A percentile compares a stretch with the other conserved stretches of the same genome.
Conservation (phyloP, 2,329 filamentous ascomycete genomes). For the Pseudopithomyces maydicus region DNA sequence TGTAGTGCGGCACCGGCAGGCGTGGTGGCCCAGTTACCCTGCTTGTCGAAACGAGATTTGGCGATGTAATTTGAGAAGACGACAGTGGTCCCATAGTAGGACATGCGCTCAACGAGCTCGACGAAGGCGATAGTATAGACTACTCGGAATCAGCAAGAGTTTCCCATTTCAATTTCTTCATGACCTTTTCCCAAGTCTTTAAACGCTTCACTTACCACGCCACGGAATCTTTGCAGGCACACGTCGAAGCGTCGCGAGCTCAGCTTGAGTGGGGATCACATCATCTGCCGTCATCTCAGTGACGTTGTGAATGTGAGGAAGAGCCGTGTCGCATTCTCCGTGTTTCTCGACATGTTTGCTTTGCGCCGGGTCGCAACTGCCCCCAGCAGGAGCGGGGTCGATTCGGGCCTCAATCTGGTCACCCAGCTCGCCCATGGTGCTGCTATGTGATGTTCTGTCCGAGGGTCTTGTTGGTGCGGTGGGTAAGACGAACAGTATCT, state of each 20-base stretch:
- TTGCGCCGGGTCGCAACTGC: neutral
- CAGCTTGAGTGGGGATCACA: constrained; percentile 38
- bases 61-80: constrained; percentile 48
- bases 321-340: too few relatives aligned
- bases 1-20: constrained; percentile 36
- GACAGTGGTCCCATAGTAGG: constrained; percentile 44
- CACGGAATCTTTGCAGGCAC: constrained; percentile 41
- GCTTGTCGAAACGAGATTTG: neutral
- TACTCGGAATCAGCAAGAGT: neutral
- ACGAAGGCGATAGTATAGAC: constrained; percentile 43
- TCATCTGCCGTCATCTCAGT: neutral
- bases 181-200: neutral
- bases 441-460: neutral
- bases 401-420: neutral
- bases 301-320: neutral
- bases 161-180: too few relatives aligned
- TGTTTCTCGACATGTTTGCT: neutral
- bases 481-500: neutral
- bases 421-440: neutral
- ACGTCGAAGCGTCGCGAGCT: constrained; percentile 41
- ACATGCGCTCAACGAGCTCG: constrained; percentile 46
- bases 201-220: constrained; percentile 22
- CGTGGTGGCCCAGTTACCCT: constrained; percentile 27
- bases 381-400: neutral
- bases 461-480: too few relatives aligned